These are phyloP conservation scores for Phytophthora uliginosa DNA, from an alignment of 352 stramenopile species.

Conservation along the genomic window DNA sequence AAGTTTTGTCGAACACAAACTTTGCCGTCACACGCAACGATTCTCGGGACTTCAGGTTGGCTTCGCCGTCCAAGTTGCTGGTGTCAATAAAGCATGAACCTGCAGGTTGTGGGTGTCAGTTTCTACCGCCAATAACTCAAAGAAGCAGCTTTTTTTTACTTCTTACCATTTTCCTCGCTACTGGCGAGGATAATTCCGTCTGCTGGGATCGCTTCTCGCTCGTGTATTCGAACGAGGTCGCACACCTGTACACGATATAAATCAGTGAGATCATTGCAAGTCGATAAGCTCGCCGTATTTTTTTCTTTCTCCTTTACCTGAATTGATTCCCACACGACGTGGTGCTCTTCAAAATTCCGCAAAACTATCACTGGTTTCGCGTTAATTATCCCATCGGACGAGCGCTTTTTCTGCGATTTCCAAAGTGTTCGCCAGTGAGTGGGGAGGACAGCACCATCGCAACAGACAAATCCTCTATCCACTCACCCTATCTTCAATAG, in stretches of 20 bases:
- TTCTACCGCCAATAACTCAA: not conserved
- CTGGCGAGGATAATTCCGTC: slow-evolving; percentile 93
- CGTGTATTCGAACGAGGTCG: slow-evolving; percentile 86
- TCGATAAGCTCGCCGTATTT: not conserved
- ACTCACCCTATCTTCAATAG: slow-evolving; percentile 79
- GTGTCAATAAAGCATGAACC: slow-evolving; percentile 88
- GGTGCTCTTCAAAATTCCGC: slow-evolving; percentile 69
- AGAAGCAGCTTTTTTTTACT: not conserved
- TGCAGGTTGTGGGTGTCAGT: not conserved
- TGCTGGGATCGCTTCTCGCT: slow-evolving; percentile 91
- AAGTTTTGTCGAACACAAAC: slow-evolving; percentile 47
- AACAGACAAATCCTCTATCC: slow-evolving; percentile 7
- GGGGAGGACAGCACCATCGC: slow-evolving; percentile 8
- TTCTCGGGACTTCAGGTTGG: slow-evolving; percentile 80
- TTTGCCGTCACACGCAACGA: slow-evolving; percentile 49
- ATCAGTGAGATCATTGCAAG: not conserved
- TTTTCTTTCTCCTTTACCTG: slow-evolving; percentile 44
- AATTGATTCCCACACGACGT: slow-evolving; percentile 80
- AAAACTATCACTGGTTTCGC: slow-evolving; percentile 61
- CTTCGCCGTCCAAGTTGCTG: slow-evolving; percentile 85
- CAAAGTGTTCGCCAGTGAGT: slow-evolving; percentile 17
- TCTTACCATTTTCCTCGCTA: slow-evolving; percentile 81
- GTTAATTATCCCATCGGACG: slow-evolving; percentile 73
- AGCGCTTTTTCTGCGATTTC: slow-evolving; percentile 50
- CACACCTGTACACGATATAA: slow-evolving; percentile 59